Conservation (phyloP, 805 yeast genomes). For the Metschnikowia gelsemii region DNA sequence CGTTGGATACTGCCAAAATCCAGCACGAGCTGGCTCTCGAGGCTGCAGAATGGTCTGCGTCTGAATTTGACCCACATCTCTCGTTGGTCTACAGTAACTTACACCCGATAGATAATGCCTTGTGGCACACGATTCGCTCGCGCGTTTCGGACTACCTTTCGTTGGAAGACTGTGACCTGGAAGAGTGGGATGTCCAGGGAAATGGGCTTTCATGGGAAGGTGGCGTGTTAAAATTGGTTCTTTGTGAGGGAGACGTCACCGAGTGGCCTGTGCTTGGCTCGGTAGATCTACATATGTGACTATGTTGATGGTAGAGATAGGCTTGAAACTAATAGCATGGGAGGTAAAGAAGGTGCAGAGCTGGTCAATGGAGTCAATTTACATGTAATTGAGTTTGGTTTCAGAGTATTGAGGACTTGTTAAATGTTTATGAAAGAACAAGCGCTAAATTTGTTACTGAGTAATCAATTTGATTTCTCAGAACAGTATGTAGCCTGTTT, state of each 20-base stretch:
- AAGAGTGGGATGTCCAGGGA: conserved; percentile 27
- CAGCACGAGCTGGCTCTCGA: conserved; percentile 48
- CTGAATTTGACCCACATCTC: conserved; percentile 69
- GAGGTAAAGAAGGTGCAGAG: no score
- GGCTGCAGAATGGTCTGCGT: conserved; percentile 52
- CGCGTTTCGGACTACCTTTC: conserved; percentile 66
- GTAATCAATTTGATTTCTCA: no score
- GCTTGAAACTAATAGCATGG: no score
- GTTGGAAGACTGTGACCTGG: conserved; percentile 42
- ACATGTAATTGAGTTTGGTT: no score
- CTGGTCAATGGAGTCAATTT: no score
- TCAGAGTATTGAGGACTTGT: no score
- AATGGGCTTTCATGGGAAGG: conserved; percentile 60
- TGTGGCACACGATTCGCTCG: conserved; percentile 59
- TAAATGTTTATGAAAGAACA: no score
- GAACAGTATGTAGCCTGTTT: no score
- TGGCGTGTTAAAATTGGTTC: conserved; percentile 65
- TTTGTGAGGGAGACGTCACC: conserved; percentile 68
- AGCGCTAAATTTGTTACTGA: no score
- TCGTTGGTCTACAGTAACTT: conserved; percentile 66
- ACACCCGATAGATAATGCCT: conserved; percentile 66
- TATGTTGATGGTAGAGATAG: neutral
- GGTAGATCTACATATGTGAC: conserved; percentile 37
- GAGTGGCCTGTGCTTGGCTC: conserved; percentile 68
- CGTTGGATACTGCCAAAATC: conserved; percentile 29